These are phyloP conservation scores for Pseudozyma thailandica DNA, from an alignment of 1,284 basidiomycete genomes.

Conservation along the genomic window DNA sequence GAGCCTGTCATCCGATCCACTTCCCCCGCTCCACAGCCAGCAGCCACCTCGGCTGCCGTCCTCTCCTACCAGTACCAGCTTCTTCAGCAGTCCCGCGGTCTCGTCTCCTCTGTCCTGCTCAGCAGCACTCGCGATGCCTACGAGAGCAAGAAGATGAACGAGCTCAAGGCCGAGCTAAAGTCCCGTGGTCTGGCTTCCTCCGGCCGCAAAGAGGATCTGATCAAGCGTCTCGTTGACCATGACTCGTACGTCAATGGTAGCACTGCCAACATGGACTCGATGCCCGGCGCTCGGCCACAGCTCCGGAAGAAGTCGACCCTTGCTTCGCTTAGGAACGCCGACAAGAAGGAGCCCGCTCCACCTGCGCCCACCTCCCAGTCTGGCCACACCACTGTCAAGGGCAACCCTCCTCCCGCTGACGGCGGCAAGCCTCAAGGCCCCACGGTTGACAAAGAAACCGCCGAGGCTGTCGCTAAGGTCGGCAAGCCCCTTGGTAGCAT, in stretches of 20 bases:
- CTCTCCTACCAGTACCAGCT: conserved; percentile 49
- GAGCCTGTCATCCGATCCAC: conserved; percentile 36
- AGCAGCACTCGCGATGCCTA: conserved; percentile 58
- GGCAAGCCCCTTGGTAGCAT: conserved; percentile 47
- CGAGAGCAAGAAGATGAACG: conserved; percentile 52
- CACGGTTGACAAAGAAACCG: conserved; percentile 39
- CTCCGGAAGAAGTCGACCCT: conserved; percentile 55
- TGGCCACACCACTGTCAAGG: conserved; percentile 21
- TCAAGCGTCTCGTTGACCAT: conserved; percentile 58
- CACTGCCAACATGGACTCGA: conserved; percentile 30
- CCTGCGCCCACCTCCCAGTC: conserved; percentile 29
- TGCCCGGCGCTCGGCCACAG: conserved; percentile 32
- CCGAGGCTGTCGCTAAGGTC: conserved; percentile 30
- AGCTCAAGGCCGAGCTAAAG: conserved; percentile 58
- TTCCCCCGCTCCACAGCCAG: conserved; percentile 36
- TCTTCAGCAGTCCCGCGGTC: conserved; percentile 46
- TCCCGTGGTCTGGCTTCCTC: conserved; percentile 58
- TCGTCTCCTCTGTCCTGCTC: conserved; percentile 60
- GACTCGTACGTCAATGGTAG: conserved; percentile 54
- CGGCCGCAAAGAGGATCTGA: conserved; percentile 59
- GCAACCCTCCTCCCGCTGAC: conserved; percentile 16
- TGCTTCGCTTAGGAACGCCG: conserved; percentile 33
- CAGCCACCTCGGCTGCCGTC: conserved; percentile 42
- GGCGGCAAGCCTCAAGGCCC: conserved; percentile 17
- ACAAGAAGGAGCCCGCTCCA: conserved; percentile 23